Evolutionary conservation across 1,284 basidiomycete species (phyloP), one percentile per base, ranked within the genome.

Genomic region (Cutaneotrichosporon curvatum): DNA sequence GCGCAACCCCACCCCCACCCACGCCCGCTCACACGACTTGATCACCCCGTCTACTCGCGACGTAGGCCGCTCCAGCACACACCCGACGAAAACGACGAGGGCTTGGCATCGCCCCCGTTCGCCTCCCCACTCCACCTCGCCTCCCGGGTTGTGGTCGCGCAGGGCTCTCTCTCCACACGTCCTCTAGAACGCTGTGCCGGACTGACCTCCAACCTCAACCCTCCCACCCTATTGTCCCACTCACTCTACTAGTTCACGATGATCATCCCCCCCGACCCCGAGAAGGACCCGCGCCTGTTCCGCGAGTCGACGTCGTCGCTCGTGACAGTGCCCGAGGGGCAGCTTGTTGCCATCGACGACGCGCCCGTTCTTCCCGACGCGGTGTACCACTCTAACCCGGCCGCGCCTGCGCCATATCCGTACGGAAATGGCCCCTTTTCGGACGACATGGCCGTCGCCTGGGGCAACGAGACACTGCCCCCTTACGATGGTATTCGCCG

Each of bases 231-330:
- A 2, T 11, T 35, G 25, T 28, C 40, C 40, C 15, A 5, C 21
- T 15, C 38, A 2, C 38, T 16, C 18, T 9, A 14, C 21, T 22
- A 9, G 15, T 16, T 28, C 23, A 22, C 38, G 45, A 72, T 72
- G 71, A 72, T 72, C 53, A 67, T 72, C 50, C 71, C 71, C 4
- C 68, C 68, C 36, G 71, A 72, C 58, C 55, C 66, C 2, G 71
- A 72, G 50, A 72, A 72, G 54, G 68, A 68, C 44, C 65, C 68
- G 14, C 54, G 61, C 41, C 45, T 66, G 34, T 68, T 67, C 50
- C 37, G 48, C 38, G 48, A 37, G 40, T 43, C 40, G 28, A 37
- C 40, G 15, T 14, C 46, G 28, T 45, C 43, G 15, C 43, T 45
- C 21, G 37, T 45, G 36, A 38, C 35, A 1, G 46, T 47, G 14